Evolutionary conservation across 495 filamentous ascomycete genomes (phyloP), one percentile per base, ranked within the genome.

Genomic region (Aspergillus leporis): DNA sequence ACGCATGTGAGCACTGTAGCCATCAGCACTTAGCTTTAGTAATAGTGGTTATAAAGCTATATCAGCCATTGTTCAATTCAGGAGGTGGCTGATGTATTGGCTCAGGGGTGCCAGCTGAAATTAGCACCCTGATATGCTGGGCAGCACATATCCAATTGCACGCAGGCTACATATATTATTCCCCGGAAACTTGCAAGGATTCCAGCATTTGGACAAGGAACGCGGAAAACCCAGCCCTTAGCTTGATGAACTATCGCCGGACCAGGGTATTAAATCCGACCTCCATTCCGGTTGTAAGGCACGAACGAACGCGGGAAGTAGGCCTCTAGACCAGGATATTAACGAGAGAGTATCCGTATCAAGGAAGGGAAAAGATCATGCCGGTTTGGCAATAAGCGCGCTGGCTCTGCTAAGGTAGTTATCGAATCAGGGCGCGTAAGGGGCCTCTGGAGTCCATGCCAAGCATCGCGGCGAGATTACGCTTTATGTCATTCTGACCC

Each of bases 381-480:
- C 58, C 61, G 36, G 61, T 63, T 65, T 57, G 52, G 52, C 58
- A 59, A 61, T 55, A 65, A 68, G 62, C 66, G 66, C 65, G 65
- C 62, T 57, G 61, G 60, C 52, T 55, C 58, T 60, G 55, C 36
- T n/a, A 51, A 65, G 60, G 66, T 61, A 56, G 64, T 64, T 58
- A 56, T 61, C 66, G 63, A 68, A 68, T 68, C 61, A 68, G 56
- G 46, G 58, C 66, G 66, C 56, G 66, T 68, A 61, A 55, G 63
- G 47, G 60, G 51, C 52, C 48, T 60, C 58, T 61, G 50, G 54
- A 36, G 41, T 53, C 49, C 21, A 40, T 46, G 62, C 66, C 62
- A 63, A 63, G 62, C 55, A 50, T 49, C 60, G 48, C 58, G 59
- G 53, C 43, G 43, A 45, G 43, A 47, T 55, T 60, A 55, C 59